Conservation (phyloP, 768 basidiomycete species). For the Botryobasidium botryosum region DNA sequence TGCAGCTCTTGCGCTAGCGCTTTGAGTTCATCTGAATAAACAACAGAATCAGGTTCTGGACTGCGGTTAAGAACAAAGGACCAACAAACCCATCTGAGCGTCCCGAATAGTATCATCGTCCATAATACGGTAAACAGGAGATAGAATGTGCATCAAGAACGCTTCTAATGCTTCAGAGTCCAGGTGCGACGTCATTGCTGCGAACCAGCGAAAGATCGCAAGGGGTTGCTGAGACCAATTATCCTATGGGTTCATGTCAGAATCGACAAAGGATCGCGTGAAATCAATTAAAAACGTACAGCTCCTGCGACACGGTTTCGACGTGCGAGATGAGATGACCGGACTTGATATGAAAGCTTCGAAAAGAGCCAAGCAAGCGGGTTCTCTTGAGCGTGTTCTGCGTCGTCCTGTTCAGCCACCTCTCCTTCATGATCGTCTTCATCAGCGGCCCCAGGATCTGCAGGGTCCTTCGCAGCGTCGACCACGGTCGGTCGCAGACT, state of each 20-base stretch:
- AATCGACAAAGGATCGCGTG: neutral
- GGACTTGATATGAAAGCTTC: constrained; percentile 74
- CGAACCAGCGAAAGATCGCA: constrained; percentile 80
- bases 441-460: constrained; percentile 6
- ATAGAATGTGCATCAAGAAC: constrained; percentile 71
- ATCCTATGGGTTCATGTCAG: constrained; percentile 26
- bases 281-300: constrained; percentile 23
- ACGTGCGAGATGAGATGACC: constrained; percentile 55
- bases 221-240: constrained; percentile 75
- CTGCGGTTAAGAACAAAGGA: neutral
- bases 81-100: constrained; percentile 48
- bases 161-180: constrained; percentile 36
- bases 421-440: constrained; percentile 13
- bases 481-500: constrained; percentile 17
- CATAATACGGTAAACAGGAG: constrained; percentile 69
- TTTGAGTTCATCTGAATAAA: constrained; percentile 56
- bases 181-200: constrained; percentile 70
- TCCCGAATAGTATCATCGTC: constrained; percentile 80
- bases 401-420: constrained; percentile 15
- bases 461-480: constrained; percentile 13
- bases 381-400: constrained; percentile 24
- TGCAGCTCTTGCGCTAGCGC: constrained; percentile 65
- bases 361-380: constrained; percentile 89
- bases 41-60: neutral
- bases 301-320: constrained; percentile 32